Base-by-base conservation (phyloP, 306 rosid genomes). In the Acacia melanoxylon region DNA sequence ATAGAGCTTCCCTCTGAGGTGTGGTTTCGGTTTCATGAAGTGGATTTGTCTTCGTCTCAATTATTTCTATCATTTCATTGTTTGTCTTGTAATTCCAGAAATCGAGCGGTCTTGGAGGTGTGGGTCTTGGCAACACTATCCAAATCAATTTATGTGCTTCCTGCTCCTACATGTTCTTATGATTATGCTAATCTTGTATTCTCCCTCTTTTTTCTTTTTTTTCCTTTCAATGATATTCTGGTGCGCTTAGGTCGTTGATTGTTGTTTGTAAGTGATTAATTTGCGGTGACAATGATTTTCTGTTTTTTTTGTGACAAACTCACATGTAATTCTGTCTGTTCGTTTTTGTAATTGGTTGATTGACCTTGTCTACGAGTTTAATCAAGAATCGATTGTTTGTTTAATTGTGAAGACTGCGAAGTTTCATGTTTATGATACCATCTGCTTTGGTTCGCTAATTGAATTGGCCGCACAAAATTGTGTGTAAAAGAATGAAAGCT, bases 121-220 rank as follows among this genome's bases (percentile, higher is more conserved):
- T 84, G 27, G 94, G 94, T 61, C 41, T 84, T 29, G 94, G 94
- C 70, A 89, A 87, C 86, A 87, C 89, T 33, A 88, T 94, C 62
- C 72, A 77, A 74, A 89, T 91, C 82, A 89, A 84, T 66, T 91
- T 82, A 85, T 90, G 95, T 69, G 82, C 98, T 48, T 90, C 92
- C 75, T 95, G 95, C 81, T 89, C 97, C n/a, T 91, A 93, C 84
- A 91, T 62, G 97, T 90, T 72, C 33, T 8, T 16, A 6, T 15
- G 20, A 49, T 49, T 16, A 4, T 49, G 59, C 56, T 49, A 15
- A 15, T 16, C 8, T 13, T 29, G 75, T 13, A 62, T 63, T 13
- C 44, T 52, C 17, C 14, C 16, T 9, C 29, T 17, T 6, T 4
- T 20, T 5, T 0, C 0, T 17, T 17, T 6, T 4, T 20, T 5